These are phyloP conservation scores for Zymoseptoria ardabiliae DNA, from an alignment of 2,329 filamentous ascomycete species.

Conservation along the genomic window DNA sequence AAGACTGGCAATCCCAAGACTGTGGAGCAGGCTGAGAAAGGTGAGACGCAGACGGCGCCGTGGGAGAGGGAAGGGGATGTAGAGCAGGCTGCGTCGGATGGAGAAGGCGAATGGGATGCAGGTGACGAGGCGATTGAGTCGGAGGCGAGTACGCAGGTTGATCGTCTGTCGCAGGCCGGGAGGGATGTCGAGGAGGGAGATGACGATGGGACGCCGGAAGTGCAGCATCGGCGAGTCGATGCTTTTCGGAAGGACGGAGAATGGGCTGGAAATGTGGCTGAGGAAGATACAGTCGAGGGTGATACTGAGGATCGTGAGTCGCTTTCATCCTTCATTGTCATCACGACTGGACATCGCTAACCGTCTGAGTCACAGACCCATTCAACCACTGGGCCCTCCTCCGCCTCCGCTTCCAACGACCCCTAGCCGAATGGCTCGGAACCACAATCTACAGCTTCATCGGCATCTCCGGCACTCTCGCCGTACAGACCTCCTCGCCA, in stretches of 20 bases:
- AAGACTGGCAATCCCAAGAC: slow-evolving; percentile 2
- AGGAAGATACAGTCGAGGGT: slow-evolving; percentile 5
- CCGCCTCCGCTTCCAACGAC: slow-evolving; percentile 48
- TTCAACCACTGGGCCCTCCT: slow-evolving; percentile 47
- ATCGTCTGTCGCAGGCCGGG: not conserved
- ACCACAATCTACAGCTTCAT: slow-evolving; percentile 28
- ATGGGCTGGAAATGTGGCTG: slow-evolving; percentile 5
- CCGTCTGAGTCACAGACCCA: not conserved
- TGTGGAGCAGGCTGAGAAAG: slow-evolving; percentile 15
- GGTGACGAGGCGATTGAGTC: slow-evolving; percentile 8
- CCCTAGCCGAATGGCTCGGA: slow-evolving; percentile 55
- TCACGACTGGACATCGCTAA: not conserved
- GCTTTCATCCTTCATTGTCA: not conserved
- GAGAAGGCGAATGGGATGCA: not conserved
- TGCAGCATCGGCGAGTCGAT: slow-evolving; percentile 1
- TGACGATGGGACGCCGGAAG: not conserved
- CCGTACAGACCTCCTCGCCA: slow-evolving; percentile 35
- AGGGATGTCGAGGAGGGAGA: not conserved
- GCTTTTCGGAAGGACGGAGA: slow-evolving; percentile 6
- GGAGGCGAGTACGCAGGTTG: not conserved
- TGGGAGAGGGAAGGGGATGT: slow-evolving; percentile 9
- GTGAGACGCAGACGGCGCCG: slow-evolving; percentile 20
- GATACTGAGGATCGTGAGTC: slow-evolving; percentile 3
- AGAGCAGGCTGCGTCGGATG: not conserved
- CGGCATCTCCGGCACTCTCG: slow-evolving; percentile 23